Conservation (phyloP, 768 basidiomycete species). For the Amanita pseudoporphyria region DNA sequence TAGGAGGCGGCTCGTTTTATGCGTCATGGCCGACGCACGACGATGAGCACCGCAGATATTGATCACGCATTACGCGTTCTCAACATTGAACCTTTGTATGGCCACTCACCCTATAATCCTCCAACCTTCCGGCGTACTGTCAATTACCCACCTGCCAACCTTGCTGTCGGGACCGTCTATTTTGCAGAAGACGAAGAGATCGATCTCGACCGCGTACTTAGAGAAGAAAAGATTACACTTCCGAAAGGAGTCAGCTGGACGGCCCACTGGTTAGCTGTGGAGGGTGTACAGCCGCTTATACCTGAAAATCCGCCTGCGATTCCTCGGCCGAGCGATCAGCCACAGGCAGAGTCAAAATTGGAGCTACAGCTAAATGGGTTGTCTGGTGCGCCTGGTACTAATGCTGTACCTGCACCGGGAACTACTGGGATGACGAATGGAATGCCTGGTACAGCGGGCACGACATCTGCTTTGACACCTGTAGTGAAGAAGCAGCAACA, state of each 20-base stretch:
- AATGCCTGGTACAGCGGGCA: slow-evolving; percentile 12
- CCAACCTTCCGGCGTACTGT: slow-evolving; percentile 52
- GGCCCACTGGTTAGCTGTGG: slow-evolving; percentile 97
- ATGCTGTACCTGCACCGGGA: slow-evolving; percentile 15
- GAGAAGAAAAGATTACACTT: slow-evolving; percentile 75
- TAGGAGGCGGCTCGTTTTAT: slow-evolving; percentile 97
- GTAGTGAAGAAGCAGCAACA: slow-evolving; percentile 33
- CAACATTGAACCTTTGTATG: slow-evolving; percentile 95
- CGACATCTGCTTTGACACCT: slow-evolving; percentile 15
- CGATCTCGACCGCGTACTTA: slow-evolving; percentile 85
- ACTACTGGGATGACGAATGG: slow-evolving; percentile 24
- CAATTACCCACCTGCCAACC: slow-evolving; percentile 35
- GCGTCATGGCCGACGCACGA: slow-evolving; percentile 88
- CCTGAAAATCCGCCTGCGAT: slow-evolving; percentile 91
- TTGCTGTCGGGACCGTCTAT: slow-evolving; percentile 66
- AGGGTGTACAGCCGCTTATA: slow-evolving; percentile 95
- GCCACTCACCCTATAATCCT: slow-evolving; percentile 60
- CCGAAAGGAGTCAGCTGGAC: slow-evolving; percentile 81
- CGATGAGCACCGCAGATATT: slow-evolving; percentile 82
- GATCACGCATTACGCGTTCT: slow-evolving; percentile 90
- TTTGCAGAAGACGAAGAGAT: slow-evolving; percentile 97
- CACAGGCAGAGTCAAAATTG: slow-evolving; percentile 13
- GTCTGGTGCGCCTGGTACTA: slow-evolving; percentile 15
- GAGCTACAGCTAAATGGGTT: slow-evolving; percentile 18
- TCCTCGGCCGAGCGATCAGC: slow-evolving; percentile 39